These are phyloP conservation scores for Solanum hybrid DNA, from an alignment of 305 asterid species.

Conservation along the genomic window DNA sequence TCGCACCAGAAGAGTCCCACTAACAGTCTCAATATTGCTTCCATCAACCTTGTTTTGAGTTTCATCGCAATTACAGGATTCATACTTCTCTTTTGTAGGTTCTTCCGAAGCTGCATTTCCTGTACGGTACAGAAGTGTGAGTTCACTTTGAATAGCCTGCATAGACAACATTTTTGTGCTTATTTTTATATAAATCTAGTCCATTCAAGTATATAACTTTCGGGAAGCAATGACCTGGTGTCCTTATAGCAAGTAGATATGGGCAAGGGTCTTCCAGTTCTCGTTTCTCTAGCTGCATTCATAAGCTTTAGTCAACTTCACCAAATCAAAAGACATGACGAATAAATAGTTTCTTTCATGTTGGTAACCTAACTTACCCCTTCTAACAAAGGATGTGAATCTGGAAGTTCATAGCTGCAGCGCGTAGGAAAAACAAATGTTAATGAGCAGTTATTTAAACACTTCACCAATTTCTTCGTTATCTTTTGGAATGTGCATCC, in stretches of 20 bases:
- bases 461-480: background rate
- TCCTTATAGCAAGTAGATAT: slow-evolving; percentile 86
- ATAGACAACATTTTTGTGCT: background rate
- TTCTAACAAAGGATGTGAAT: slow-evolving; percentile 64
- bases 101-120: slow-evolving; percentile 9
- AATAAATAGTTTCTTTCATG: background rate
- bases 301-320: slow-evolving; percentile 10
- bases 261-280: slow-evolving; percentile 93
- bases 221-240: slow-evolving; percentile 46
- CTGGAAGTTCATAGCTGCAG: slow-evolving; percentile 83
- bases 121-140: background rate
- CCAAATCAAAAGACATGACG: slow-evolving; percentile 1
- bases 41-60: background rate
- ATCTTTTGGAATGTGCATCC: background rate
- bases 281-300: slow-evolving; percentile 59
- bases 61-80: background rate
- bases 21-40: slow-evolving; percentile 5
- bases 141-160: background rate
- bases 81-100: background rate
- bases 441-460: background rate
- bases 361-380: slow-evolving; percentile 36
- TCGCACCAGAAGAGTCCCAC: slow-evolving; percentile 35
- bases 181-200: background rate
- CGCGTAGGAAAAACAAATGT: slow-evolving; percentile 1
- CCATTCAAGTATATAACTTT: background rate